Evolutionary conservation across 768 basidiomycete species (phyloP), one percentile per base, ranked within the genome.

Genomic region (Amanita rimosa): DNA sequence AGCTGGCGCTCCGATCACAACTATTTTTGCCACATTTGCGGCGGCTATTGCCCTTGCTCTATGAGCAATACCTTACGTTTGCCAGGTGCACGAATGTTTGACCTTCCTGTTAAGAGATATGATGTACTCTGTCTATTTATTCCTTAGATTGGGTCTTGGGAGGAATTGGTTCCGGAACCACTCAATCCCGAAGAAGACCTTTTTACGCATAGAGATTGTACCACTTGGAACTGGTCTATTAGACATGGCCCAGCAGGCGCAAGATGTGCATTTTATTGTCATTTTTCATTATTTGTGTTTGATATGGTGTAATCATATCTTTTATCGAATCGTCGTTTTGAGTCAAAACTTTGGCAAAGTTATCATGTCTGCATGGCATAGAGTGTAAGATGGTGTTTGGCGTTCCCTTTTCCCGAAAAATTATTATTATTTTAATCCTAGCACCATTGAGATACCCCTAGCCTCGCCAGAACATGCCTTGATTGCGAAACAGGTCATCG

Each of bases 401-500:
- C 10, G 9, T 44, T 26, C 13, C n/a, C n/a, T 3, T 14, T 35
- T 1, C 16, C 7, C 24, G 35, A 31, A 29, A n/a, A 31, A 31
- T 31, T 13, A 35, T 36, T 27, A 24, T 24, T 24, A 24, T 27
- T 6, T 17, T 24, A 14, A 37, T 37, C 31, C 29, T 43, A 69
- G 86, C 41, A 81, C 77, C 4, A 66, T 93, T 50, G 76, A 79
- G 41, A 80, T 94, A 37, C 93, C 92, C 7, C 91, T 95, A 54
- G 72, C 75, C 17, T 81, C 77, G 17, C 60, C 69, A 19, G 71
- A 81, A 53, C 90, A 96, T 58, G 93, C 93, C 7, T 58, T 63
- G 42, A 87, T 92, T 55, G 91, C 86, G 21, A 85, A 82, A 60
- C 79, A 82, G 62, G 83, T 78, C 52, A 86, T 96, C 59, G 81